These are phyloP conservation scores for Chondrostereum purpureum DNA, from an alignment of 1,284 basidiomycete genomes.

Conservation along the genomic window DNA sequence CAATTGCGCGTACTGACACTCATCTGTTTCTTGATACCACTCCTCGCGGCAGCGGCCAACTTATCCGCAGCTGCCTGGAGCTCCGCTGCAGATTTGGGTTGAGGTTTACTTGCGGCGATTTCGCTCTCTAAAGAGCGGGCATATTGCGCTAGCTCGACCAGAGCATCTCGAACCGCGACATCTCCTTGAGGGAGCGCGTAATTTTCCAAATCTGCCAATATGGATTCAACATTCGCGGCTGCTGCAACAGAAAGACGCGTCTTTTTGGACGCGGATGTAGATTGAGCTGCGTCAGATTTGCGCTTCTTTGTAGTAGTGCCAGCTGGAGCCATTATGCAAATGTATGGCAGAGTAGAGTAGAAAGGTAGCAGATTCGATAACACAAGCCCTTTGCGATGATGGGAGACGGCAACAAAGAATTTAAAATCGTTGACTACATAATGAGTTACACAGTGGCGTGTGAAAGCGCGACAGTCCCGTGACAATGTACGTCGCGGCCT, in stretches of 20 bases:
- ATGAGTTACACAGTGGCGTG: no score
- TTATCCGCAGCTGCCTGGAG: constrained; percentile 40
- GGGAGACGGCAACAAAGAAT: no score
- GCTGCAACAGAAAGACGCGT: background rate
- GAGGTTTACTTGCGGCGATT: constrained; percentile 19
- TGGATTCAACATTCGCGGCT: background rate
- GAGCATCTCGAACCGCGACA: background rate
- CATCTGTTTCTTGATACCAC: constrained; percentile 54
- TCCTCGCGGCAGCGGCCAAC: constrained; percentile 35
- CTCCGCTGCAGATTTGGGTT: constrained; percentile 33
- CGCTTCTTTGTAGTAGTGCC: constrained; percentile 1
- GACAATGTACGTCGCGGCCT: no score
- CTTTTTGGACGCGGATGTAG: background rate
- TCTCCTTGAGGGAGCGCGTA: background rate
- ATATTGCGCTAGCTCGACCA: background rate
- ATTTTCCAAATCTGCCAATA: background rate
- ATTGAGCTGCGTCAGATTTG: background rate
- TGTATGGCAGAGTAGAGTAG: background rate
- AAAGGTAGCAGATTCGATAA: constrained; percentile 39
- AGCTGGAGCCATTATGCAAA: background rate
- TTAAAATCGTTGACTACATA: no score
- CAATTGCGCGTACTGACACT: constrained; percentile 24
- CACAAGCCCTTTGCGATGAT: background rate
- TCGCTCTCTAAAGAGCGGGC: background rate
- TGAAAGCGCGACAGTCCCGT: no score